Conservation (phyloP, 495 filamentous ascomycete genomes). For the Lophiostoma macrostomum region DNA sequence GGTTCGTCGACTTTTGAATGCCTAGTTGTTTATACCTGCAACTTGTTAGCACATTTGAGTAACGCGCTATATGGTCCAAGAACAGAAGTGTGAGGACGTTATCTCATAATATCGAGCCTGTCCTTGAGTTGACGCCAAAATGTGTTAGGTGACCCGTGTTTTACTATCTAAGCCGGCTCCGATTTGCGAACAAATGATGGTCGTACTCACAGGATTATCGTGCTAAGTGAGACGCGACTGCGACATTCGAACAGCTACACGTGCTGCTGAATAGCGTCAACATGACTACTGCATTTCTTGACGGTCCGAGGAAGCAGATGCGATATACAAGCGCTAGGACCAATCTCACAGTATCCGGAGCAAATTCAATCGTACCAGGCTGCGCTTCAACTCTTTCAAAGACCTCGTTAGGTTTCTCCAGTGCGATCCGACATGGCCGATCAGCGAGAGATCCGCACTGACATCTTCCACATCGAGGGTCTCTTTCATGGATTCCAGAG, state of each 20-base stretch:
- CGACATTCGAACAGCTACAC: no score
- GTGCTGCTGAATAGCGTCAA: no score
- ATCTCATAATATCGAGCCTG: not conserved
- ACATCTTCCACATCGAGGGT: constrained; percentile 17
- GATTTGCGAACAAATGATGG: not conserved
- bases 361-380: constrained; percentile 12
- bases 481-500: constrained; percentile 25
- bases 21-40: constrained; percentile 26
- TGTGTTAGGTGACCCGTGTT: no score
- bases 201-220: constrained; percentile 25
- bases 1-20: constrained; percentile 12
- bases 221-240: constrained; percentile 24
- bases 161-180: no score
- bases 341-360: constrained; percentile 11
- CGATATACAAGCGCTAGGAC: no score
- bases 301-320: no score
- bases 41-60: not conserved
- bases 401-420: constrained; percentile 16
- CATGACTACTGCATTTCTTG: no score
- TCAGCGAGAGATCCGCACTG: constrained; percentile 5
- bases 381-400: constrained; percentile 16
- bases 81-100: not conserved
- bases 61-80: not conserved
- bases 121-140: not conserved
- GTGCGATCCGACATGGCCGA: constrained; percentile 26